phyloP scores from a whole-genome alignment of 768 basidiomycete species.

The Mycena latifolia region DNA sequence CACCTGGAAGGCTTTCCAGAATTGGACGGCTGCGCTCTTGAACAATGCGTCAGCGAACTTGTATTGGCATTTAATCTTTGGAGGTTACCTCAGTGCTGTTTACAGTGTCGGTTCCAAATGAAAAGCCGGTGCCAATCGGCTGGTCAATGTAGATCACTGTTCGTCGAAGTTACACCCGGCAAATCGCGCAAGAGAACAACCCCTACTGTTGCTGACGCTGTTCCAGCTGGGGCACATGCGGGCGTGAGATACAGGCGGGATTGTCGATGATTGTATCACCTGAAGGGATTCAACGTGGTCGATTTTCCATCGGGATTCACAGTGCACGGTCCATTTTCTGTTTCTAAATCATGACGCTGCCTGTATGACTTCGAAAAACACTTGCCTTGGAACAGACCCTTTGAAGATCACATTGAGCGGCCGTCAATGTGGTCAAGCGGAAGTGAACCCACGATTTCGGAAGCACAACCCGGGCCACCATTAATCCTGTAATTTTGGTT shows the following conservation, averaged over 20 bases:
- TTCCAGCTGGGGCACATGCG: slow-evolving; percentile 64
- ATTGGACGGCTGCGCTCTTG: slow-evolving; percentile 62
- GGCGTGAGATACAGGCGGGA: neutral
- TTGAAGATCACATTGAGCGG: neutral
- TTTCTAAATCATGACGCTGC: neutral
- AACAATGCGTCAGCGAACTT: neutral
- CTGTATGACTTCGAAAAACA: neutral
- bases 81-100: slow-evolving; percentile 58
- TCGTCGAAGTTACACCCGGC: neutral
- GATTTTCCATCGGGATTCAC: slow-evolving; percentile 67
- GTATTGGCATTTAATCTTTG: no score
- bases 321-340: slow-evolving; percentile 74
- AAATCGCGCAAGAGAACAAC: neutral
- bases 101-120: slow-evolving; percentile 67
- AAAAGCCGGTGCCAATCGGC: slow-evolving; percentile 76
- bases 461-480: slow-evolving; percentile 74
- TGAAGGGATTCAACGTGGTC: slow-evolving; percentile 71
- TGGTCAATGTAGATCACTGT: slow-evolving; percentile 80
- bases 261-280: slow-evolving; percentile 45
- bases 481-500: slow-evolving; percentile 38
- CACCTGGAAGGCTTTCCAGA: slow-evolving; percentile 75
- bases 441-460: slow-evolving; percentile 58
- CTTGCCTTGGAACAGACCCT: slow-evolving; percentile 69
- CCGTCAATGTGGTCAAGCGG: neutral
- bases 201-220: slow-evolving; percentile 69